These are phyloP conservation scores for Neofusicoccum parvum DNA, from an alignment of 2,329 filamentous ascomycete species.

Conservation along the genomic window DNA sequence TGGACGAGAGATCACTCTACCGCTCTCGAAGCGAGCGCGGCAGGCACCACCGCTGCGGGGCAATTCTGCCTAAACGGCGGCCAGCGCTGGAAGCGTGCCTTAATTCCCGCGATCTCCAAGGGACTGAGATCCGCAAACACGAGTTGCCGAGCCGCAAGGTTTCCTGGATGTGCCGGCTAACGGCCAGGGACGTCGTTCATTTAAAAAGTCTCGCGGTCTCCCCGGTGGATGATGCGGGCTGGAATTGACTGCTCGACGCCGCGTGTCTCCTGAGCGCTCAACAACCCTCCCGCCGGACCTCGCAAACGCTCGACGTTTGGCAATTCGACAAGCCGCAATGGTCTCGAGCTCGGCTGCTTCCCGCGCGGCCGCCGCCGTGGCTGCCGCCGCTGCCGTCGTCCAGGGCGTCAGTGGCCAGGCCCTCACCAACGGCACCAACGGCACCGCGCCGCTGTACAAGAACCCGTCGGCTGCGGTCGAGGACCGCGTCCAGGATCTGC, in stretches of 20 bases:
- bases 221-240: not conserved
- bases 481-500: conserved; percentile 65
- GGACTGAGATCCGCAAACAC: conserved; percentile 11
- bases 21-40: conserved; percentile 2
- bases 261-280: too few relatives aligned
- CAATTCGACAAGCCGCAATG: not conserved
- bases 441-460: conserved; percentile 58
- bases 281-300: too few relatives aligned
- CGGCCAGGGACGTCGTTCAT: not conserved
- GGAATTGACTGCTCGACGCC: too few relatives aligned
- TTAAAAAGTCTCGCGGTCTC: not conserved
- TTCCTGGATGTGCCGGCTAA: not conserved
- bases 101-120: conserved; percentile 7
- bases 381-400: not conserved
- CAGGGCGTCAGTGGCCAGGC: not conserved
- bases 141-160: conserved; percentile 14
- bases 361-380: not conserved
- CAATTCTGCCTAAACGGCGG: conserved; percentile 16
- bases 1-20: not conserved
- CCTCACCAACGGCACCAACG: conserved; percentile 7
- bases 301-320: not conserved
- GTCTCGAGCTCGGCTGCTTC: not conserved
- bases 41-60: not conserved
- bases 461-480: conserved; percentile 64
- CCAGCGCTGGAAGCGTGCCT: not conserved